Conservation (phyloP, 1,139 yeast species). For the Hansenula sp. region DNA sequence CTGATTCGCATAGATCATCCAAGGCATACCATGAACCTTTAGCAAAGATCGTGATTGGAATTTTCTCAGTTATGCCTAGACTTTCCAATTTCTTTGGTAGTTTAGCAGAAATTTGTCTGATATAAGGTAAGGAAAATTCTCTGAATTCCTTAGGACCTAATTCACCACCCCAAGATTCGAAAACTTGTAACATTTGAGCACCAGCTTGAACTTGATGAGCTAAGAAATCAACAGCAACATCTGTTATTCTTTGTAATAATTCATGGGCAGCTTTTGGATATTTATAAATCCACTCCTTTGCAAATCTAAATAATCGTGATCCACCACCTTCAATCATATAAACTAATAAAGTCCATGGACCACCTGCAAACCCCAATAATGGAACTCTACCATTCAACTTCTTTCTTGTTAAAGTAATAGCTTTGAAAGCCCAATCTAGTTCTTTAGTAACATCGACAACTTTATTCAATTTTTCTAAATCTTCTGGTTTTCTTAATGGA, state of each 20-base stretch:
- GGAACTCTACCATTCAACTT: conserved; percentile 91
- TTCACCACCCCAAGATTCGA: conserved; percentile 98
- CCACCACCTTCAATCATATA: conserved; percentile 99
- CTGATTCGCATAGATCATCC: conserved; percentile 78
- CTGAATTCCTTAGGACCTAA: conserved; percentile 84
- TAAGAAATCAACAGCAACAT: conserved; percentile 86
- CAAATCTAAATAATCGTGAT: conserved; percentile 83
- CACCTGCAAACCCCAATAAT: conserved; percentile 91
- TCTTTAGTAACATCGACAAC: conserved; percentile 71
- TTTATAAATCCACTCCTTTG: conserved; percentile 87
- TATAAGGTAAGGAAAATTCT: conserved; percentile 85
- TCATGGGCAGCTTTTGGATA: conserved; percentile 70
- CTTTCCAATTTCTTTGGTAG: conserved; percentile 62
- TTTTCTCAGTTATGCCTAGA: conserved; percentile 63
- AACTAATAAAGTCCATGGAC: conserved; percentile 95
- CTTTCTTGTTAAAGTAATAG: conserved; percentile 81
- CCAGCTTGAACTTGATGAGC: conserved; percentile 97
- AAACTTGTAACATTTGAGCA: conserved; percentile 94
- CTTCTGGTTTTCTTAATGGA: conserved; percentile 76
- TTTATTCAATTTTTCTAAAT: conserved; percentile 54
- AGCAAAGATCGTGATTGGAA: conserved; percentile 89
- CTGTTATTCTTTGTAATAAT: conserved; percentile 75
- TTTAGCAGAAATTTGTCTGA: conserved; percentile 67
- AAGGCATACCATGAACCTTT: conserved; percentile 98
- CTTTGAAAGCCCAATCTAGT: conserved; percentile 90